Base-by-base conservation (phyloP, 2,329 filamentous ascomycete genomes). In the Colletotrichum spinosum region DNA sequence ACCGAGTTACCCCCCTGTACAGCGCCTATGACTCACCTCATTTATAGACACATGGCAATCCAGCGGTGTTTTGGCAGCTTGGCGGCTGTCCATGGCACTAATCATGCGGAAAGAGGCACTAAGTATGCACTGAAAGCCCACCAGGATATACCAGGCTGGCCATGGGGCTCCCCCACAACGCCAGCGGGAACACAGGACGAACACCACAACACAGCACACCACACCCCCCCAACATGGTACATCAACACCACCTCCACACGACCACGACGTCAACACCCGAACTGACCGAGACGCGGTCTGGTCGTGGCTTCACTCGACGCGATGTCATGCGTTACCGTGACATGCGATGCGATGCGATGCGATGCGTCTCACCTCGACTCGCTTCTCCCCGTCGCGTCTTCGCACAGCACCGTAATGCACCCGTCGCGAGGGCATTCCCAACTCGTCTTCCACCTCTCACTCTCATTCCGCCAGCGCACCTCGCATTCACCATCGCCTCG, bases 1-100 rank as follows among this genome's bases (percentile, higher is more conserved):
- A 37, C 49, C 41, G 49, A 54, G 55, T 25, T 42, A 15, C 35
- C 51, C 57, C 55, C 64, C 46, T 65, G 64, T 55, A 55, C 17
- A 67, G 70, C 72, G 70, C 69, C 67, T 74, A 71, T 75, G 73
- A 76, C 70, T 76, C 72, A 75, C 69, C 70, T 76, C 72, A 75
- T 69, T 70, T 72, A 71, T 71, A 72, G 73, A 74, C 72, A 74
- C 71, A 72, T 73, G 70, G 73, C 69, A 69, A 25, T 25, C 55
- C 37, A 39, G 49, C 38, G 13, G 34, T 60, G 60, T 53, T 52
- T 60, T 68, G 67, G 64, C 64, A 33, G 11, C 13, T 49, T 42
- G 17, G 11, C 38, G 17, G 17, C 17, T 17, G 38, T 33, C 17
- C 41, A 38, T 62, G 53, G 62, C 58, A 46, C 45, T 37, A 34